Conservation (phyloP, 148 eudicot genomes). For the Rhododendron vialii region DNA sequence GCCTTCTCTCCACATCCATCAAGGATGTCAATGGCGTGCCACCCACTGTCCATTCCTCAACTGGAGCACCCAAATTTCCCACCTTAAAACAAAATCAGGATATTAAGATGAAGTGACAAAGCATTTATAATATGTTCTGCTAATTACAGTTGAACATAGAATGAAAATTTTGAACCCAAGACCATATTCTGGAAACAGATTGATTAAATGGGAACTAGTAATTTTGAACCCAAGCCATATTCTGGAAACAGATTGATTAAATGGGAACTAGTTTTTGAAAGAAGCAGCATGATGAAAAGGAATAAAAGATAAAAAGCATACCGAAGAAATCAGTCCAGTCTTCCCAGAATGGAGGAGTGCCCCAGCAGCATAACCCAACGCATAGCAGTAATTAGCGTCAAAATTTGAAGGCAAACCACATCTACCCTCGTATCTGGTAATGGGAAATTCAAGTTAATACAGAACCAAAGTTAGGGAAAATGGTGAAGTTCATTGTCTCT, state of each 20-base stretch:
- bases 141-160: not conserved
- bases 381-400: conserved; percentile 8
- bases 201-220: not conserved
- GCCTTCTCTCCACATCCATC: conserved; percentile 17
- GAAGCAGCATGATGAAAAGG: not conserved
- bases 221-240: not conserved
- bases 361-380: conserved; percentile 20
- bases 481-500: not conserved
- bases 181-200: not conserved
- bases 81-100: conserved; percentile 1
- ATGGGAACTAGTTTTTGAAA: not conserved
- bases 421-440: conserved; percentile 6
- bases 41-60: conserved; percentile 17
- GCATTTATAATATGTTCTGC: not conserved
- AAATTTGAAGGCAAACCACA: conserved; percentile 16
- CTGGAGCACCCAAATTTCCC: conserved; percentile 12
- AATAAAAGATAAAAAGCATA: not conserved
- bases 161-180: not conserved
- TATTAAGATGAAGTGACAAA: not conserved
- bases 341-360: conserved; percentile 15
- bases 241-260: not conserved
- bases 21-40: conserved; percentile 15
- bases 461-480: not conserved
- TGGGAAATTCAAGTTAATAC: not conserved
- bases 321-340: conserved; percentile 16